Conservation (phyloP, 768 basidiomycete genomes). For the Auriscalpium vulgare region DNA sequence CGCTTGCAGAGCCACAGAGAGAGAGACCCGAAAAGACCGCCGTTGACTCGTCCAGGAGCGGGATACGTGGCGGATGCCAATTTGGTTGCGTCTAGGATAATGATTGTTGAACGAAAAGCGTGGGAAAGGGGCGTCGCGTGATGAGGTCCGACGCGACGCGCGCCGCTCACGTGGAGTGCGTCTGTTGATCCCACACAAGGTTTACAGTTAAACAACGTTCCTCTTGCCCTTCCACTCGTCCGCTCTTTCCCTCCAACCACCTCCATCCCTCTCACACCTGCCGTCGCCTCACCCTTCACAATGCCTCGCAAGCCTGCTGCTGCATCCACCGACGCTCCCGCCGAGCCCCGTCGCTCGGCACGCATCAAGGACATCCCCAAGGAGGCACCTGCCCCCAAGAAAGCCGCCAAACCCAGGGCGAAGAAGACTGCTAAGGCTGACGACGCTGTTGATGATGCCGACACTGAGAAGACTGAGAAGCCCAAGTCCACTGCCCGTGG, state of each 20-base stretch:
- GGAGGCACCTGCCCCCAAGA: conserved; percentile 43
- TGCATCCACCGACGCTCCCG: conserved; percentile 31
- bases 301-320: conserved; percentile 72
- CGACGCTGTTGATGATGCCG: conserved; percentile 33
- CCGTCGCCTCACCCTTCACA: conserved; percentile 11
- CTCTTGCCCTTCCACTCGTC: conserved; percentile 1
- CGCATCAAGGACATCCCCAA: conserved; percentile 72
- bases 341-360: conserved; percentile 61
- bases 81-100: no score
- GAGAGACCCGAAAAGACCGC: no score
- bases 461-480: conserved; percentile 23
- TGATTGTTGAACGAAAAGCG: no score
- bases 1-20: no score
- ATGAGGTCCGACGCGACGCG: conserved; percentile 1
- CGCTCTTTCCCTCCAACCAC: conserved; percentile 14
- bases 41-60: no score
- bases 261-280: conserved; percentile 2
- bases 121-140: no score
- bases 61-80: no score
- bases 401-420: conserved; percentile 54
- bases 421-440: conserved; percentile 29
- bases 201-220: conserved; percentile 16
- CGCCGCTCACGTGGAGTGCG: conserved; percentile 1
- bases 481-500: conserved; percentile 37
- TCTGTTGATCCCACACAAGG: conserved; percentile 12